Conservation (phyloP, 2,329 filamentous ascomycete genomes). For the Penicillium sp. region DNA sequence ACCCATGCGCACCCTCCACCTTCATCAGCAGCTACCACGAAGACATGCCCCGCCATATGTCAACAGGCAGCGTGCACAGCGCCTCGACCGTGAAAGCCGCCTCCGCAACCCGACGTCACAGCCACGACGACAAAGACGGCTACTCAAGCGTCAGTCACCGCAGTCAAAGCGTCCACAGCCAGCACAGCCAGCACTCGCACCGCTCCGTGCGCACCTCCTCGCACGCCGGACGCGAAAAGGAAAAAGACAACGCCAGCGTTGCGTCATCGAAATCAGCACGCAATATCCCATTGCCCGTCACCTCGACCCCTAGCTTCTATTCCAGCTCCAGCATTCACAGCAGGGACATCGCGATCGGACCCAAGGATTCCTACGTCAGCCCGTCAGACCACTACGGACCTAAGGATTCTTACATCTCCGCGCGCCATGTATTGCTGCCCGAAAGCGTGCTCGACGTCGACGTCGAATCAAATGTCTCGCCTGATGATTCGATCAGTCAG, state of each 20-base stretch:
- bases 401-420: constrained; percentile 21
- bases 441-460: constrained; percentile 36
- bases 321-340: constrained; percentile 5
- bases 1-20: constrained; percentile 38
- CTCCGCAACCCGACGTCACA: constrained; percentile 20
- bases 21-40: constrained; percentile 46
- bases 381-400: constrained; percentile 19
- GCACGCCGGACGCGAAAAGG: constrained; percentile 15
- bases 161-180: constrained; percentile 17
- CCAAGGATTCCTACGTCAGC: constrained; percentile 19
- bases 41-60: constrained; percentile 33
- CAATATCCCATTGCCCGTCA: constrained; percentile 38
- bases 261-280: constrained; percentile 38
- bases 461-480: constrained; percentile 63
- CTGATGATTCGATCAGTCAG: constrained; percentile 77
- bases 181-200: constrained; percentile 23
- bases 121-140: constrained; percentile 24
- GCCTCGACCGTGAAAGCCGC: constrained; percentile 40
- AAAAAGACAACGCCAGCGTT: constrained; percentile 23
- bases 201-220: constrained; percentile 4
- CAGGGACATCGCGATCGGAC: constrained; percentile 3
- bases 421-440: constrained; percentile 33
- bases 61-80: constrained; percentile 34
- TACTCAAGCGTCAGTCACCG: constrained; percentile 21
- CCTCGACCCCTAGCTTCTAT: constrained; percentile 29